These are phyloP conservation scores for Erodium trifolium DNA, from an alignment of 441 rosid genomes.

Conservation along the genomic window DNA sequence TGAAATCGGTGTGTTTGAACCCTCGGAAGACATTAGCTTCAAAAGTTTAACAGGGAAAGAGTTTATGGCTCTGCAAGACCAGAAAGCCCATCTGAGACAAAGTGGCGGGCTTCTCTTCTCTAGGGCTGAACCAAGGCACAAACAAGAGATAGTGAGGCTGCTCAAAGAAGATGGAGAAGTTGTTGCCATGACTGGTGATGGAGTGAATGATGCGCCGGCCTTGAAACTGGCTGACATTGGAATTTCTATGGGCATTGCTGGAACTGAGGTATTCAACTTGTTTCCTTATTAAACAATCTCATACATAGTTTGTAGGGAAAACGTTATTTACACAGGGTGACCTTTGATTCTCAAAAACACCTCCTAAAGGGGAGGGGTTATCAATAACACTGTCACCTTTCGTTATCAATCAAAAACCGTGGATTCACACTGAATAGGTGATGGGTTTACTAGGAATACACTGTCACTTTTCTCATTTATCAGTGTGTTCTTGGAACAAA, in stretches of 20 bases:
- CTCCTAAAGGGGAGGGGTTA: too few relatives aligned
- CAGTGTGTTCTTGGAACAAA: too few relatives aligned
- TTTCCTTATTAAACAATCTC: not conserved
- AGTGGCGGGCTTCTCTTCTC: slow-evolving; percentile 79
- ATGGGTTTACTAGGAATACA: too few relatives aligned
- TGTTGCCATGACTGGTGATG: slow-evolving; percentile 48
- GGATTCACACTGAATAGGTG: too few relatives aligned
- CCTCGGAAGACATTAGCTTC: slow-evolving; percentile 49
- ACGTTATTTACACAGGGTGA: too few relatives aligned
- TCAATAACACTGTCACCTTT: too few relatives aligned
- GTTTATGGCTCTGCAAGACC: slow-evolving; percentile 56
- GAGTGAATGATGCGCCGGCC: slow-evolving; percentile 51
- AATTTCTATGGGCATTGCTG: slow-evolving; percentile 43
- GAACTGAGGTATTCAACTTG: slow-evolving; percentile 34
- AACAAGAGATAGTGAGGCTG: slow-evolving; percentile 91
- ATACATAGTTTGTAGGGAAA: slow-evolving; percentile 16
- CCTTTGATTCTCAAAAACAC: too few relatives aligned
- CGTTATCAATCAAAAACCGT: too few relatives aligned
- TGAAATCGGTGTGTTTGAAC: slow-evolving; percentile 81
- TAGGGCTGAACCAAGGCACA: slow-evolving; percentile 95
- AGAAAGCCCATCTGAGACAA: slow-evolving; percentile 57
- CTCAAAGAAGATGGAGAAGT: slow-evolving; percentile 94
- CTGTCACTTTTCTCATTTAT: too few relatives aligned
- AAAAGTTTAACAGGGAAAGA: slow-evolving; percentile 81
- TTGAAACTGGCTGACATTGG: slow-evolving; percentile 43